These are phyloP conservation scores for Conoideocrella luteorostrata DNA, from an alignment of 2,329 filamentous ascomycete genomes.

Conservation along the genomic window DNA sequence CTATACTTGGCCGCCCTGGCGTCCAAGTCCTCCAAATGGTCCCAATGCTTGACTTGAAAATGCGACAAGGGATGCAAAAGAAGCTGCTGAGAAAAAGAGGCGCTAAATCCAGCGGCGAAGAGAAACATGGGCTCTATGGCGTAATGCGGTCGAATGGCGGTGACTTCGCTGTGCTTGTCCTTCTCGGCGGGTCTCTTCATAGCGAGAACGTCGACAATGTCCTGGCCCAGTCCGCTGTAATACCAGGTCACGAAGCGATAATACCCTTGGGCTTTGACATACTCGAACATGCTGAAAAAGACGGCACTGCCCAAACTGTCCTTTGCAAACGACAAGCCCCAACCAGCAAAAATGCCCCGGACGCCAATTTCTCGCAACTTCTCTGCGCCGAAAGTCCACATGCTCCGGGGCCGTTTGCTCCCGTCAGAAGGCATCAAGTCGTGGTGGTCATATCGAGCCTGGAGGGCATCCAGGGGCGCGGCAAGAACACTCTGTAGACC, in stretches of 20 bases:
- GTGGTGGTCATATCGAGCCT: constrained; percentile 61
- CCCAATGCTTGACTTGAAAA: constrained; percentile 67
- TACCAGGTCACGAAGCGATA: constrained; percentile 66
- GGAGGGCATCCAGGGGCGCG: constrained; percentile 69
- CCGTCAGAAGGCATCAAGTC: constrained; percentile 38
- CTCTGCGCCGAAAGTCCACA: constrained; percentile 65
- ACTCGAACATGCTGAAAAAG: constrained; percentile 73
- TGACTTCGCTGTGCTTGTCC: constrained; percentile 20
- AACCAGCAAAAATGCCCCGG: constrained; percentile 69
- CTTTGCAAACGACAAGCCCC: constrained; percentile 61
- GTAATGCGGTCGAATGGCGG: constrained; percentile 66
- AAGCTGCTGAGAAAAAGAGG: constrained; percentile 61
- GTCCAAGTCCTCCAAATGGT: constrained; percentile 66
- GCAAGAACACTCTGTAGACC: constrained; percentile 64
- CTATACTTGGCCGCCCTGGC: constrained; percentile 45
- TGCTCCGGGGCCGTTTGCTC: constrained; percentile 46
- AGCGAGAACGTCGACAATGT: constrained; percentile 44
- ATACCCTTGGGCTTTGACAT: constrained; percentile 65
- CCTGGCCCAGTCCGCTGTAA: constrained; percentile 53
- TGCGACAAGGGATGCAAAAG: constrained; percentile 66
- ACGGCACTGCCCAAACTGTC: constrained; percentile 63
- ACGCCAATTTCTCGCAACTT: constrained; percentile 63
- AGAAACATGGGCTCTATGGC: constrained; percentile 68
- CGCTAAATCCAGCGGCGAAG: constrained; percentile 60
- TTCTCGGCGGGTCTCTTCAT: constrained; percentile 33